A percentile compares a stretch with the other conserved stretches of the same genome.
Evolutionary conservation across 345 rosid species (phyloP).

Genomic region (Durio zibethinus): DNA sequence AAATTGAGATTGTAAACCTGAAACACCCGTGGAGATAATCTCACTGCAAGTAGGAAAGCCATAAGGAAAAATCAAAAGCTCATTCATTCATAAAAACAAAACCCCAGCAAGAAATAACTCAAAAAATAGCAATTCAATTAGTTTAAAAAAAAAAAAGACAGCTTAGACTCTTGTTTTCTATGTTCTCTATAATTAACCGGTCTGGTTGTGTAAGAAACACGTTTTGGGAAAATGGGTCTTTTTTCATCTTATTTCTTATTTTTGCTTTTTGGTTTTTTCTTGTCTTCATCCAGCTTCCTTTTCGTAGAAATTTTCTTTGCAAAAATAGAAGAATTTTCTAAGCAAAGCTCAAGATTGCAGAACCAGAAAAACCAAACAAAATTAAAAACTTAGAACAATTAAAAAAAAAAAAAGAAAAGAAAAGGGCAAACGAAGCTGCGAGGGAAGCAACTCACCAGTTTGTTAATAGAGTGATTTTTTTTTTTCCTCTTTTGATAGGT

Average conservation of each 20-base stretch:
- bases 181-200: neutral
- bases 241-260: too few species aligned
- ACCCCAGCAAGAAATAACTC: neutral
- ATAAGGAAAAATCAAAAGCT: constrained; percentile 6
- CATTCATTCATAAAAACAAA: neutral
- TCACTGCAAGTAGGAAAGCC: constrained; percentile 26
- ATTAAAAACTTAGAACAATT: neutral
- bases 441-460: constrained; percentile 6
- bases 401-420: neutral
- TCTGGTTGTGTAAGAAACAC: neutral
- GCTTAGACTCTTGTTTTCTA: neutral
- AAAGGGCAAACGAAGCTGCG: neutral
- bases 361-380: neutral
- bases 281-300: neutral
- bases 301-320: neutral
- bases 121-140: neutral
- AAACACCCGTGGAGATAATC: neutral
- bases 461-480: neutral
- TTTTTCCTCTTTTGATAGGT: neutral
- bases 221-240: neutral
- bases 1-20: neutral
- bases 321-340: neutral
- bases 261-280: neutral
- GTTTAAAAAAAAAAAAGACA: neutral
- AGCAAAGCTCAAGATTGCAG: neutral